Evolutionary conservation across 257 asterid genomes (phyloP), one percentile per base, ranked within the genome.

Genomic region (Lycium barbarum): DNA sequence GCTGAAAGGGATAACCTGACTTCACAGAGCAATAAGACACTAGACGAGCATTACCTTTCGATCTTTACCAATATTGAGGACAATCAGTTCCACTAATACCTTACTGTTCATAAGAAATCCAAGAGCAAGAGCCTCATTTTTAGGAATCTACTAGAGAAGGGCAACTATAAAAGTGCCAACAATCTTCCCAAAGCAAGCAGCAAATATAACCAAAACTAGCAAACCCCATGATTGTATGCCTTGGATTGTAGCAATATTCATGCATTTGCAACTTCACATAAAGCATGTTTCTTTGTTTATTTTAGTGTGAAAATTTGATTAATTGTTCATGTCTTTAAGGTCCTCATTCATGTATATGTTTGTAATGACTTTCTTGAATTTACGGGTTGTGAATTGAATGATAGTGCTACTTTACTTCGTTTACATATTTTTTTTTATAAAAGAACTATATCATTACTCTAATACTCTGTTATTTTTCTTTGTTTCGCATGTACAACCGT

Each of bases 191-290:
- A 93, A 89, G 84, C 98, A 95, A 13, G 98, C 95, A 1, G 94
- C 93, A 36, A 70, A 78, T 70, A 90, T 95, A 49, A 95, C 97
- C 83, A 95, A 80, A 67, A 83, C 95, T 6, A 95, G 91, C 43
- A 95, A 93, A 14, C 94, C 98, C 98, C 97, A 95, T 5, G 98
- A 94, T 82, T 91, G 92, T 67, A 76, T 86, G 62, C 98, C 98
- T 43, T 85, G 89, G 67, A 95, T 95, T 73, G 97, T 92, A 35
- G 98, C 94, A 3, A 94, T 91, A 11, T 95, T 87, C 3, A n/a
- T n/a, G n/a, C n/a, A n/a, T n/a, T n/a, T n/a, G n/a, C n/a, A n/a
- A n/a, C n/a, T n/a, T n/a, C n/a, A n/a, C n/a, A n/a, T n/a, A n/a
- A n/a, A n/a, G n/a, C n/a, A n/a, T n/a, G n/a, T n/a, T n/a, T n/a